Base-by-base conservation (phyloP, 345 rosid species). In the Pistacia integerrima region DNA sequence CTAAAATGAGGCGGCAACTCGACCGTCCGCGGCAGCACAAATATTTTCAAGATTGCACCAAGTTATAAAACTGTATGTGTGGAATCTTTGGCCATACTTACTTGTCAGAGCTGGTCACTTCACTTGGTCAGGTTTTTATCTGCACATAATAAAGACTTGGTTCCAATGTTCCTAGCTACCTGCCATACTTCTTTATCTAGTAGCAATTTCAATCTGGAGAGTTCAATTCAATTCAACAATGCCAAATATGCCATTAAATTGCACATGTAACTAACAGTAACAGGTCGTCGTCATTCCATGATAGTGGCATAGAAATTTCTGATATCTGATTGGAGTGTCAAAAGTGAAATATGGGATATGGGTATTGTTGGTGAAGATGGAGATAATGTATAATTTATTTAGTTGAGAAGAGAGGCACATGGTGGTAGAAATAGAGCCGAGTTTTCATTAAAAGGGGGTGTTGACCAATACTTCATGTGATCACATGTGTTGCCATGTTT, bases 401-500 rank as follows among this genome's bases (percentile, higher is more conserved):
- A 54, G 57, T 54, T 54, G 57, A 54, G 17, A 51, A 51, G 55
- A 51, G 7, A 54, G 6, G 78, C 80, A 84, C 87, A 75, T 84
- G 85, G 70, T 16, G 16, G 3, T 52, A 11, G 61, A 51, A 4
- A 57, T 11, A 54, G 55, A 12, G 55, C 46, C 22, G 30, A 69
- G 22, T 25, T 55, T 11, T 57, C 76, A 62, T 76, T 74, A 56
- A 67, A 70, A 60, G 79, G 62, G 17, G 0, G 11, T 74, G 79
- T 80, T 81, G 86, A 85, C 82, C 79, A 16, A 4, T 77, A 11
- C 6, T 16, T 78, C 92, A 85, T 82, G 89, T 87, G 91, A 79
- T 82, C 85, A 85, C 95, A 91, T 87, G 90, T 80, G 79, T 67
- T 66, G 72, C 82, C 90, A 83, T 85, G 85, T 83, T 83, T 86